Evolutionary conservation across 768 basidiomycete genomes (phyloP).

Genomic region (Rhodotorula kratochvilovae): DNA sequence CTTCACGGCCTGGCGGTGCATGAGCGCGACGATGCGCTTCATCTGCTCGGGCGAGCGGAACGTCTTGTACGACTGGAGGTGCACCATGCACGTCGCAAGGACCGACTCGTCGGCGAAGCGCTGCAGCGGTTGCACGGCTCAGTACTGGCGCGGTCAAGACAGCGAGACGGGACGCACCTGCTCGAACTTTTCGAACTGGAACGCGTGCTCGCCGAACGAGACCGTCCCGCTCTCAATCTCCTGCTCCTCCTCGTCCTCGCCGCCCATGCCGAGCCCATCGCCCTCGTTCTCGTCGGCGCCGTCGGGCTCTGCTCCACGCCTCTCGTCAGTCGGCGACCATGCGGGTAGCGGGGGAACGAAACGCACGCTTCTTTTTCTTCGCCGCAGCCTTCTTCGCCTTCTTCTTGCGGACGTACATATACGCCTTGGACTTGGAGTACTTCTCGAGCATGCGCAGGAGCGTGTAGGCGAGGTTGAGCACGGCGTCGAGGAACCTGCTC

Average conservation of each 20-base stretch:
- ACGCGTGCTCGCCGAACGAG: conserved; percentile 70
- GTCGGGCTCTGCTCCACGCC: conserved; percentile 4
- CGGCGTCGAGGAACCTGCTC: conserved; percentile 73
- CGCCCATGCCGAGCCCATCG: conserved; percentile 65
- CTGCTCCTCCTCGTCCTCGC: conserved; percentile 58
- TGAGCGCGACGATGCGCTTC: conserved; percentile 79
- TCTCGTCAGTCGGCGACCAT: background rate
- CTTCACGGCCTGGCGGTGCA: conserved; percentile 85
- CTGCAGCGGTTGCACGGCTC: conserved; percentile 57
- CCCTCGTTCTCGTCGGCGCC: conserved; percentile 43
- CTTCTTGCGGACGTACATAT: conserved; percentile 71
- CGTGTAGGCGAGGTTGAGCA: conserved; percentile 75
- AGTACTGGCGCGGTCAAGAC: too few relatives aligned
- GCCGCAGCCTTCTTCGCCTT: conserved; percentile 54
- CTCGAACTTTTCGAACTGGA: conserved; percentile 88
- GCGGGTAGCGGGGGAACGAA: too few relatives aligned
- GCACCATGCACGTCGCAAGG: conserved; percentile 73
- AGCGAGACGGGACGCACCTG: conserved; percentile 57
- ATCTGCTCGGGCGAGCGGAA: conserved; percentile 72
- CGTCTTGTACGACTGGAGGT: conserved; percentile 77
- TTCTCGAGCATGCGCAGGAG: conserved; percentile 84
- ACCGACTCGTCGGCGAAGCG: conserved; percentile 85
- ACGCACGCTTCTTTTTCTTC: conserved; percentile 44
- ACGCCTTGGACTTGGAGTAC: conserved; percentile 67
- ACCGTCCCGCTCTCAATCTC: conserved; percentile 58